Evolutionary conservation across 345 rosid species (phyloP).

Genomic region (Capsella bursapastoris): DNA sequence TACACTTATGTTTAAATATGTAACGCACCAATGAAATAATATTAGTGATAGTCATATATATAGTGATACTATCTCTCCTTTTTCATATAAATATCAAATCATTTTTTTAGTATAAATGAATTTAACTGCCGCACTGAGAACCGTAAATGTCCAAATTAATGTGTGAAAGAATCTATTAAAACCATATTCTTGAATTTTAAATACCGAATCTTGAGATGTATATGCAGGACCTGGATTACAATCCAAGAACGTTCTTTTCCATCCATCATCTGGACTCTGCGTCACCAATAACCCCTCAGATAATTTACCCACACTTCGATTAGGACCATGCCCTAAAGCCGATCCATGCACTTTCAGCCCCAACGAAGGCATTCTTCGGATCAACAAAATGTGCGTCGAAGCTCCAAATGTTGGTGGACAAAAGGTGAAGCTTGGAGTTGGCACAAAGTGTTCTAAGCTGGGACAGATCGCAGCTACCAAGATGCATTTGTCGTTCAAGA

Average conservation of each 20-base stretch:
- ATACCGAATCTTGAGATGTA: neutral
- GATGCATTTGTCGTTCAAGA: conserved; percentile 66
- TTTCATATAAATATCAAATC: too few relatives aligned
- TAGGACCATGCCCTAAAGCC: conserved; percentile 69
- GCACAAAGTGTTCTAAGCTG: conserved; percentile 59
- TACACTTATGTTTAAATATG: too few relatives aligned
- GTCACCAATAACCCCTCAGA: conserved; percentile 41
- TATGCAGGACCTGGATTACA: conserved; percentile 82
- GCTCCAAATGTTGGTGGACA: conserved; percentile 45
- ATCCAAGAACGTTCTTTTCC: conserved; percentile 65
- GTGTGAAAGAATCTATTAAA: too few relatives aligned
- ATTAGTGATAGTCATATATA: too few relatives aligned
- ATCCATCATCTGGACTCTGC: conserved; percentile 75
- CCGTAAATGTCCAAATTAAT: too few relatives aligned
- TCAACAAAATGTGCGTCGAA: conserved; percentile 67
- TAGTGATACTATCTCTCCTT: too few relatives aligned
- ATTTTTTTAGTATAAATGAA: too few relatives aligned
- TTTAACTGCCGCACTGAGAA: too few relatives aligned
- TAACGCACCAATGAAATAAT: too few relatives aligned
- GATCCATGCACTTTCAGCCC: conserved; percentile 62
- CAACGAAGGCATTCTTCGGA: conserved; percentile 44
- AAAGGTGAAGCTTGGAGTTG: conserved; percentile 55
- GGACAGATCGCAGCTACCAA: conserved; percentile 65
- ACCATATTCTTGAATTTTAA: too few relatives aligned
- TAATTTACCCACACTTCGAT: conserved; percentile 45